Evolutionary conservation across 2,329 filamentous ascomycete genomes (phyloP), one percentile per base, ranked within the genome.

Genomic region (Alternaria sp.): DNA sequence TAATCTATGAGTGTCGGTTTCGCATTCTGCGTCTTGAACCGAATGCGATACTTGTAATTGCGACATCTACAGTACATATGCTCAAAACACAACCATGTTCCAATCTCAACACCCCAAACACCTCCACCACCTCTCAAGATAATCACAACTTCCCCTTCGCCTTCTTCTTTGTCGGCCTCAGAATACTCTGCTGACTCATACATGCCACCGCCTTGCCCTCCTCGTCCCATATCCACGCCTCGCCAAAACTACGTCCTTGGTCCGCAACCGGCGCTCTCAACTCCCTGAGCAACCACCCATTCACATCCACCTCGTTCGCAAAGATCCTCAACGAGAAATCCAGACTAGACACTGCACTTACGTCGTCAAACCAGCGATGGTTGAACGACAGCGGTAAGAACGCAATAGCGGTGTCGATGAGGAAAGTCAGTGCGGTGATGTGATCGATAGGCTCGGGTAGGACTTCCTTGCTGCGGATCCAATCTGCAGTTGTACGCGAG

Each of bases 261-360:
- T 73, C 78, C 1, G 71, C 83, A 1, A 72, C 72, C 9, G 71
- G 68, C 0, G 80, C 81, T 47, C 60, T 74, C 32, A 80, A 71
- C 72, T 85, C 81, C 42, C 75, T 72, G 38, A 85, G 54, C 66
- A 80, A 75, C 83, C 83, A 86, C 22, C 75, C 49, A 7, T 67
- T 64, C 56, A 84, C 8, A 52, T 83, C 74, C 42, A 84, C 38
- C 18, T 41, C 54, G 74, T 77, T 1, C 68, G 70, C 59, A 83
- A 81, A 7, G 83, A 63, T 24, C 0, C 84, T 73, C 57, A 86
- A 57, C 4, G 84, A 79, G 68, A 86, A 86, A 63, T 86, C 84
- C n/a, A 86, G 65, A 9, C 78, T 81, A 2, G 80, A 81, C 52
- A 80, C 83, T 2, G 83, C 81, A 7, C 64, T 77, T 0, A 75